Base-by-base conservation (phyloP, 768 basidiomycete species). In the Gelatoporia subvermispora region DNA sequence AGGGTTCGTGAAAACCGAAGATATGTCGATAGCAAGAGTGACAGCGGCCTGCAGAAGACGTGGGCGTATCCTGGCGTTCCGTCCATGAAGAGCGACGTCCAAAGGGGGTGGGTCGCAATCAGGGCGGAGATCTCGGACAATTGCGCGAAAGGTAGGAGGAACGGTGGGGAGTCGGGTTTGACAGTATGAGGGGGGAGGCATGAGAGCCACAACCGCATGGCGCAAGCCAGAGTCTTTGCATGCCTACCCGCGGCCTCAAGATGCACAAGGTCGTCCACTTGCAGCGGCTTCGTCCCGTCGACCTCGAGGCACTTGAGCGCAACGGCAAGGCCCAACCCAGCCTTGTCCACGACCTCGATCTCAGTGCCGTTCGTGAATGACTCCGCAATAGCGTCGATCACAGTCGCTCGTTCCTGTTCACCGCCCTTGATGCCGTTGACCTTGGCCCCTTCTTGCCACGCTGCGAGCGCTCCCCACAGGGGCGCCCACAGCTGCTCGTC, bases 391-490 rank as follows among this genome's bases (percentile, higher is more conserved):
- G 56, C 47, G 3, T 61, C 59, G 8, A 81, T 43, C 16, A 62
- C 57, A 2, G 23, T n/a, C 11, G 52, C 60, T 46, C 82, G 77
- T 60, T 93, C 89, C 13, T 63, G 64, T 51, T 84, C 79, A 4
- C 92, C 93, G 2, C 75, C 75, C 56, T 71, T 77, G 11, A 82
- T 62, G 0, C 78, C 76, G 58, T 97, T 96, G 17, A 93, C 72
- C 45, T 72, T 75, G 8, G 78, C 74, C 1, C 94, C 93, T 56
- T 89, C 86, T 3, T 90, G 60, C 85, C 88, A 94, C 7, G 82
- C 78, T 1, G 75, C 72, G 60, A 79, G 63, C 16, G 77, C 69
- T 16, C 69, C 68, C 78, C 83, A 82, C 3, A 80, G 55, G 0
- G 62, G 60, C 2, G 61, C 59, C 61, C 73, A 74, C 17, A 66